Conservation (phyloP, 1,284 basidiomycete genomes). For the Rhizopogon hawkerae region DNA sequence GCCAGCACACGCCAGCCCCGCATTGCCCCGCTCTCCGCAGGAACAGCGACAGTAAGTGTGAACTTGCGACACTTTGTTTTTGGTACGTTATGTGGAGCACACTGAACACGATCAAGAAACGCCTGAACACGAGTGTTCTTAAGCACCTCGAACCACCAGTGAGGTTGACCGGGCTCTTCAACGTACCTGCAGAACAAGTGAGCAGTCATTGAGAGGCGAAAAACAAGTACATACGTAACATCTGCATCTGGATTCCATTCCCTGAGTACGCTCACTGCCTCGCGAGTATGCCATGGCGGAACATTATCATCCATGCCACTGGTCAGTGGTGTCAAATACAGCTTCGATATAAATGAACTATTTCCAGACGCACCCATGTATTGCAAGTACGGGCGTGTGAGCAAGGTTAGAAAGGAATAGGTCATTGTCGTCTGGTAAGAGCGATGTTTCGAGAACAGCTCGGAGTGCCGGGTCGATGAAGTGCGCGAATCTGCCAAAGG, state of each 20-base stretch:
- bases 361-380: constrained; percentile 56
- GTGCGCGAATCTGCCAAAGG: constrained; percentile 48
- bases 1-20: constrained; percentile 56
- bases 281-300: constrained; percentile 71
- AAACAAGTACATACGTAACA: constrained; percentile 37
- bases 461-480: constrained; percentile 69
- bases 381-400: constrained; percentile 60
- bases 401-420: constrained; percentile 72
- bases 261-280: constrained; percentile 47
- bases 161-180: constrained; percentile 56
- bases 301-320: constrained; percentile 73
- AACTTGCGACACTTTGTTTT: constrained; percentile 30
- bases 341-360: neutral
- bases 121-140: constrained; percentile 43
- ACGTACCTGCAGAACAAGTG: constrained; percentile 34
- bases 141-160: constrained; percentile 65
- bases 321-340: neutral
- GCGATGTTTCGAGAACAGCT: constrained; percentile 61
- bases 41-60: constrained; percentile 59
- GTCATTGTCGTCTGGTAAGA: constrained; percentile 82
- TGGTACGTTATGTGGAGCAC: constrained; percentile 8
- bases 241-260: constrained; percentile 47
- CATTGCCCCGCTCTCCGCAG: constrained; percentile 56
- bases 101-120: constrained; percentile 41
- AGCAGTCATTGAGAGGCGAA: neutral